Conservation (phyloP, 495 filamentous ascomycete species). For the Talaromyces nanjingensis region DNA sequence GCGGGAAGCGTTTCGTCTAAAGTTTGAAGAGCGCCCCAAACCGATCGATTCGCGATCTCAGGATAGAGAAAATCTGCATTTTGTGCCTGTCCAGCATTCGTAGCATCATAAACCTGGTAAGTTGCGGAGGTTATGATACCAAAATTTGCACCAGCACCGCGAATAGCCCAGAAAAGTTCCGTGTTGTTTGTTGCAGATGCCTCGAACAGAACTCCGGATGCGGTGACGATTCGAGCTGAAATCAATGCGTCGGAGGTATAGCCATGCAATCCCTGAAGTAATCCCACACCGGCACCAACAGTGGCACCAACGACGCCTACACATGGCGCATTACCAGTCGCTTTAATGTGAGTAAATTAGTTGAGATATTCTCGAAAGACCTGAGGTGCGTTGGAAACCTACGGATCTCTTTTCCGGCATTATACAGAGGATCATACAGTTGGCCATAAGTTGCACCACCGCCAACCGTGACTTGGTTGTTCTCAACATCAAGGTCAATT, state of each 20-base stretch:
- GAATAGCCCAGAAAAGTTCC: slow-evolving; percentile 31
- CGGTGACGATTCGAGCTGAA: slow-evolving; percentile 24
- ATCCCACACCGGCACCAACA: slow-evolving; percentile 35
- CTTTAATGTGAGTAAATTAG: slow-evolving; percentile 7
- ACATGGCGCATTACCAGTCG: slow-evolving; percentile 19
- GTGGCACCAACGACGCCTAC: slow-evolving; percentile 28
- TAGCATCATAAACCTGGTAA: slow-evolving; percentile 21
- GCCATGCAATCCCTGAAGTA: slow-evolving; percentile 27
- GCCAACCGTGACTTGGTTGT: slow-evolving; percentile 18
- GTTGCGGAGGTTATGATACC: slow-evolving; percentile 38
- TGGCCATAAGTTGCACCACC: slow-evolving; percentile 14
- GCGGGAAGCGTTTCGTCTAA: slow-evolving; percentile 17
- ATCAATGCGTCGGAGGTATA: slow-evolving; percentile 26
- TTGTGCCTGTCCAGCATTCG: slow-evolving; percentile 20
- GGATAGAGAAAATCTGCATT: slow-evolving; percentile 23
- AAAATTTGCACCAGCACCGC: slow-evolving; percentile 39
- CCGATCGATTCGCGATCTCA: slow-evolving; percentile 10
- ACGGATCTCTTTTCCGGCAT: slow-evolving; percentile 26
- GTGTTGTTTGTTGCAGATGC: slow-evolving; percentile 25
- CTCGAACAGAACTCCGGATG: slow-evolving; percentile 22
- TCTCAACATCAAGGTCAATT: slow-evolving; percentile 11
- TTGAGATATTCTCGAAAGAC: background rate
- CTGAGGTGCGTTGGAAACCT: slow-evolving; percentile 8
- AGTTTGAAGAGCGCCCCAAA: slow-evolving; percentile 19
- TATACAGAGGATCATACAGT: slow-evolving; percentile 15